Base-by-base conservation (phyloP, 208 protist genomes). In the Phytomonas sp. region DNA sequence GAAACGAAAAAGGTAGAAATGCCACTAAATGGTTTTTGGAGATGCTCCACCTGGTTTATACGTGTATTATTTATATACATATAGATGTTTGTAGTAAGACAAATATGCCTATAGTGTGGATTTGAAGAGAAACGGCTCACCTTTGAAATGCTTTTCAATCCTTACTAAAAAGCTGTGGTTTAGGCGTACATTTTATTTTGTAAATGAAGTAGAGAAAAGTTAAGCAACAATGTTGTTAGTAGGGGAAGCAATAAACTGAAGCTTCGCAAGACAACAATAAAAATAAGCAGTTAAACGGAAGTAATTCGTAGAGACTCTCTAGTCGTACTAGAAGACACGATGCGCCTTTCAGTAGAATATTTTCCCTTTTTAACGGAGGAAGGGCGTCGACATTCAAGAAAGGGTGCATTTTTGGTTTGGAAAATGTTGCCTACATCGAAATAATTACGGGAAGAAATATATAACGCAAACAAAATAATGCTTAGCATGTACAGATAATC, bases 391-490 rank as follows among this genome's bases (percentile, higher is more conserved):
- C 23, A 26, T 26, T 26, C 4, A 56, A 56, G 20, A 56, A 56
- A 56, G 17, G 46, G 23, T 7, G 46, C 46, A 26, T 34, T 34
- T 34, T 34, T 20, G 1, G 0, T 56, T 56, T 8, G 1, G 2
- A 1, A 26, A 56, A 56, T 56, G 23, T 56, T 56, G 17, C 20
- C 1, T 56, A 56, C 46, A 56, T 56, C 20, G 6, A 56, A 23
- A 56, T 20, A 56, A 26, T 56, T 23, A 56, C 17, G 20, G 17
- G 20, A 17, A 26, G 20, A 56, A 23, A 26, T 20, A 56, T 28
- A 59, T 66, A 28, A 70, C 2, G 56, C n/a, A 68, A 68, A 13
- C 8, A 31, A 61, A 68, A 61, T 43, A 62, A 68, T 68, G 5
- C 0, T 9, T 62, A 23, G 30, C n/a, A 62, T 65, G 36, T 56